These are phyloP conservation scores for Colletotrichum lupini DNA, from an alignment of 2,329 filamentous ascomycete genomes.

Conservation along the genomic window DNA sequence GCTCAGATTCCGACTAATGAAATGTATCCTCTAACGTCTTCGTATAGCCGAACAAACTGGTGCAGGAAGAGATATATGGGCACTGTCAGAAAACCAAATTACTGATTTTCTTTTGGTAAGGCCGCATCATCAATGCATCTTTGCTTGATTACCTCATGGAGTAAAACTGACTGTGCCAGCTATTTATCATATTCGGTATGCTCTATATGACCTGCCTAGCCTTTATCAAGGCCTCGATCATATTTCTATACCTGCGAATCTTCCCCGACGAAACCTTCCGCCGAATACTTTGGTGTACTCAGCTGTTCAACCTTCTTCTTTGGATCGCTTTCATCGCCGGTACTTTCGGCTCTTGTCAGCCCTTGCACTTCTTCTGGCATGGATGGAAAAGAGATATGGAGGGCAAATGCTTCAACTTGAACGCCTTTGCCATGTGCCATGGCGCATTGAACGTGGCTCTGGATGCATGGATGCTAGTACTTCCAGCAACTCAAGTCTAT, in stretches of 20 bases:
- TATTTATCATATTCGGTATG: conserved; percentile 48
- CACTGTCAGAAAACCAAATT: conserved; percentile 41
- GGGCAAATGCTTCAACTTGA: conserved; percentile 50
- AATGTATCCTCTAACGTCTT: not conserved
- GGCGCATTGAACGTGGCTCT: conserved; percentile 56
- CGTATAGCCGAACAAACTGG: conserved; percentile 2
- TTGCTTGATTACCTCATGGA: not conserved
- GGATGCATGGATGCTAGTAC: conserved; percentile 53
- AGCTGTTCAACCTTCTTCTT: conserved; percentile 11
- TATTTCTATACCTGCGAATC: conserved; percentile 50
- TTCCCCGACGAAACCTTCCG: conserved; percentile 45
- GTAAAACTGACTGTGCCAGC: conserved; percentile 41
- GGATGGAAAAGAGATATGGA: conserved; percentile 40
- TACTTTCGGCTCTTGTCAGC: conserved; percentile 51
- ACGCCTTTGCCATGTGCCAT: conserved; percentile 50
- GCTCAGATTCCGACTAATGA: not conserved
- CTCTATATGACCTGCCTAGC: conserved; percentile 47
- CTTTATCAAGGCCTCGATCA: conserved; percentile 48
- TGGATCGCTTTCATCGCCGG: conserved; percentile 44
- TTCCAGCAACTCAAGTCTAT: conserved; percentile 52
- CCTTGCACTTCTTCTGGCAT: conserved; percentile 57
- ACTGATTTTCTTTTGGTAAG: conserved; percentile 20
- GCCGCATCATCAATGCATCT: not conserved
- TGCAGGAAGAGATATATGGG: conserved; percentile 40
- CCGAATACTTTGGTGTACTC: conserved; percentile 38